Percentiles rank a stretch among this genome's conserved stretches.
Conservation (phyloP, 2,329 filamentous ascomycete species). For the Colletotrichum sansevieriae region DNA sequence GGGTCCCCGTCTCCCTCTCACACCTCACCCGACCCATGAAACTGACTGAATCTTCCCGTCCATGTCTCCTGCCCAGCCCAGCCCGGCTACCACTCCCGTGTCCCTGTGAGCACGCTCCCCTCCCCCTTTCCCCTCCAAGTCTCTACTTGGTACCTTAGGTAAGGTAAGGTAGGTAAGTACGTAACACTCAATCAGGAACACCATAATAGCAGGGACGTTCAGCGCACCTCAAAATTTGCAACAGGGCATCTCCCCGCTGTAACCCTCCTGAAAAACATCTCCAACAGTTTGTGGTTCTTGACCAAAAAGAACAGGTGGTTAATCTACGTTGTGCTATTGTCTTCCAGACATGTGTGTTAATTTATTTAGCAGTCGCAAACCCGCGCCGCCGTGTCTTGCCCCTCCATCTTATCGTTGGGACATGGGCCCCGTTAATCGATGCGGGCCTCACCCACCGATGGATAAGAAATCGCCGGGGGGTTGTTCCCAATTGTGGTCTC, state of each 20-base stretch:
- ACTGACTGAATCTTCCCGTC: constrained; percentile 5
- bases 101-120: neutral
- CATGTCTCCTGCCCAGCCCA: constrained; percentile 10
- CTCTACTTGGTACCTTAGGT: no score
- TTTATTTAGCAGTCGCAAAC: neutral
- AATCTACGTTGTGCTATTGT: neutral
- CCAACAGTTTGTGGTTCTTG: neutral
- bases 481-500: neutral
- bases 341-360: neutral
- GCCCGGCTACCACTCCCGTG: neutral
- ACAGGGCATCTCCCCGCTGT: constrained; percentile 9
- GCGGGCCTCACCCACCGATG: constrained; percentile 10
- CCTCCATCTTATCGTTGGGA: constrained; percentile 12
- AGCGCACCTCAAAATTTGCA: neutral
- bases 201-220: neutral
- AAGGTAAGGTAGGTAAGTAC: no score
- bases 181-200: no score
- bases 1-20: constrained; percentile 13
- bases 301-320: neutral
- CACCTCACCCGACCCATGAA: constrained; percentile 15
- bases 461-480: constrained; percentile 9
- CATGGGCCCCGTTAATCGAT: constrained; percentile 26
- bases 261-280: constrained; percentile 21
- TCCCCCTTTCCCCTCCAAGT: neutral
- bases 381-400: neutral